Conservation (phyloP, 371 early-diverging fungal species). For the Lichtheimia ramosa region DNA sequence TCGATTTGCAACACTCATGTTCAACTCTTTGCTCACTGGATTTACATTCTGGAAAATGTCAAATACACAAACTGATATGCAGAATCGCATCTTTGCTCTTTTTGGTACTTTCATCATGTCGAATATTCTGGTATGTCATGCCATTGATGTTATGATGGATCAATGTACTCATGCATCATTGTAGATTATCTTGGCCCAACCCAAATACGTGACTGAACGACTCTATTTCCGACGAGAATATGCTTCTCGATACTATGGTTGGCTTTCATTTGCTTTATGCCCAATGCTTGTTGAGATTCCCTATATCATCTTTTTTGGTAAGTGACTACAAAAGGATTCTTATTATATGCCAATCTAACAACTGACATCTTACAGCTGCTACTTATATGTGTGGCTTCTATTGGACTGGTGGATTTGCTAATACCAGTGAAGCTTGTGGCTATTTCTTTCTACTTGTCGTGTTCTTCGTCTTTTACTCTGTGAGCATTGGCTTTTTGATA, state of each 20-base stretch:
- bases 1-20: slow-evolving; percentile 42
- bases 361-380: no score
- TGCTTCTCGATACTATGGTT: slow-evolving; percentile 67
- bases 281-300: slow-evolving; percentile 55
- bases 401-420: slow-evolving; percentile 60
- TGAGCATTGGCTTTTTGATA: slow-evolving; percentile 62
- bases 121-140: background rate
- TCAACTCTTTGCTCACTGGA: slow-evolving; percentile 48
- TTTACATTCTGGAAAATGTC: slow-evolving; percentile 61
- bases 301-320: slow-evolving; percentile 48
- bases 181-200: slow-evolving; percentile 62
- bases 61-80: slow-evolving; percentile 51
- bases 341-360: no score
- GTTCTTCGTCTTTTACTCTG: slow-evolving; percentile 53
- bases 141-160: no score
- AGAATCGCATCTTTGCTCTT: slow-evolving; percentile 65
- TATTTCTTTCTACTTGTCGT: slow-evolving; percentile 56
- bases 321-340: slow-evolving; percentile 2
- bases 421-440: slow-evolving; percentile 33
- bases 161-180: no score
- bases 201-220: slow-evolving; percentile 66
- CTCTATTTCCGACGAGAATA: slow-evolving; percentile 63
- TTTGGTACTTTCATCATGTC: slow-evolving; percentile 65
- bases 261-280: slow-evolving; percentile 55
- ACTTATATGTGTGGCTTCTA: slow-evolving; percentile 53